Evolutionary conservation across 306 rosid genomes (phyloP).

Genomic region (Phaseolus lunatus): DNA sequence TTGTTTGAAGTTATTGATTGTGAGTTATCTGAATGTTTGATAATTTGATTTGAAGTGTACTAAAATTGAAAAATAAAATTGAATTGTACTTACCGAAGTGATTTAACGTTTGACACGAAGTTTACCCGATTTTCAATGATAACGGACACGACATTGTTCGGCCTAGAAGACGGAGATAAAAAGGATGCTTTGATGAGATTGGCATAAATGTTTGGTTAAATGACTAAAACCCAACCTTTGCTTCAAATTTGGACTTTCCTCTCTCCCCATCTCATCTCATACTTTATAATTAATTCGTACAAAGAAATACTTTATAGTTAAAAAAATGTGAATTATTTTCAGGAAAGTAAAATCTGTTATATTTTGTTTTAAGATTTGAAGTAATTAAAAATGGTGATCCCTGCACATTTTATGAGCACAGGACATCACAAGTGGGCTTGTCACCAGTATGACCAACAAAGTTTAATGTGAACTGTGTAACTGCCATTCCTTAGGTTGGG

Average conservation of each 20-base stretch:
- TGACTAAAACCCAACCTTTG: conserved; percentile 27
- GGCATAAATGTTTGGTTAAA: conserved; percentile 29
- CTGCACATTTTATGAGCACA: background rate
- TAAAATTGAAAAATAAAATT: background rate
- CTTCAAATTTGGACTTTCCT: background rate
- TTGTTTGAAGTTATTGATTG: too few relatives aligned
- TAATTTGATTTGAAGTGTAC: background rate
- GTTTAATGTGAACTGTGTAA: conserved; percentile 40
- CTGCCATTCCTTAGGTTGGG: conserved; percentile 40
- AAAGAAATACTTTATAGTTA: too few relatives aligned
- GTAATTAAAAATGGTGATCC: too few relatives aligned
- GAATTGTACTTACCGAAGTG: background rate
- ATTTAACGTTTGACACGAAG: conserved; percentile 28
- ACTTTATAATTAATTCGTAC: conserved; percentile 1
- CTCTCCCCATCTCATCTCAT: background rate
- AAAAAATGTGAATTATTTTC: too few relatives aligned
- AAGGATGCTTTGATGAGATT: conserved; percentile 15
- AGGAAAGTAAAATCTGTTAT: too few relatives aligned
- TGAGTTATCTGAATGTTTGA: background rate
- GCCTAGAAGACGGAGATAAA: conserved; percentile 14
- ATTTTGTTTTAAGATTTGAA: too few relatives aligned
- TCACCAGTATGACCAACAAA: conserved; percentile 48
- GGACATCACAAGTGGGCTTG: conserved; percentile 41
- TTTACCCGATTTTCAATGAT: conserved; percentile 36
- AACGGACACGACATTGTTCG: background rate